Base-by-base conservation (phyloP, 2,329 filamentous ascomycete genomes). In the Kalaharituber pfeilii region DNA sequence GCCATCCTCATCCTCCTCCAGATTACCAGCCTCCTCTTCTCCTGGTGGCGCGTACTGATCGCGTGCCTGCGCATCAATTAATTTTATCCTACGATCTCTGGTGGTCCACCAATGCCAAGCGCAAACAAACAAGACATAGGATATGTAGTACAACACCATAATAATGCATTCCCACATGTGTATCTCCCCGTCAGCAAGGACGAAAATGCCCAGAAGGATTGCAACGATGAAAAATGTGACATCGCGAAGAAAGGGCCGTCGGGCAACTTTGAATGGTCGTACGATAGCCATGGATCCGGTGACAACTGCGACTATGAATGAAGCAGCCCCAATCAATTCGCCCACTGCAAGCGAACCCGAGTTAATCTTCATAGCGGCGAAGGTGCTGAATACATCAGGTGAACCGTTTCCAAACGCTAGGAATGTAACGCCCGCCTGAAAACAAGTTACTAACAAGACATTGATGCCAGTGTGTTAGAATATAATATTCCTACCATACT, bases 331-430 rank as follows among this genome's bases (percentile, higher is more conserved):
- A 52, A 98, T 86, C 51, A 98, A 74, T 70, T 98, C 91, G 47
- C 91, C 91, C 39, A 98, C 80, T 1, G 91, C 91, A 74, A 98
- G 78, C 71, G 88, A 93, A n/a, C 89, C 89, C 66, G 88, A 95
- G 65, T 96, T 86, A 24, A 88, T 94, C 65, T 81, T 82, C 86
- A 98, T 96, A 62, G 91, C 93, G 15, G 91, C 91, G 70, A 98
- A 96, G 1, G 91, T 98, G 61, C 88, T 95, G 69, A 98, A 98
- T 47, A 98, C 88, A 69, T 98, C 91, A 1, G 91, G 91, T 58
- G 89, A 96, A 52, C 91, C 91, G 72, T 98, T 98, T 60, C 91
- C 91, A 69, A 98, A 93, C 7, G 91, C 91, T 52, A 98, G 72
- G 64, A 98, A 94, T 0, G 91, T 98, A 26, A 98, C 93, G 30